Evolutionary conservation across 73 alveolate species (phyloP), one percentile per base, ranked within the genome.

Genomic region (Tetrahymena malaccensis): DNA sequence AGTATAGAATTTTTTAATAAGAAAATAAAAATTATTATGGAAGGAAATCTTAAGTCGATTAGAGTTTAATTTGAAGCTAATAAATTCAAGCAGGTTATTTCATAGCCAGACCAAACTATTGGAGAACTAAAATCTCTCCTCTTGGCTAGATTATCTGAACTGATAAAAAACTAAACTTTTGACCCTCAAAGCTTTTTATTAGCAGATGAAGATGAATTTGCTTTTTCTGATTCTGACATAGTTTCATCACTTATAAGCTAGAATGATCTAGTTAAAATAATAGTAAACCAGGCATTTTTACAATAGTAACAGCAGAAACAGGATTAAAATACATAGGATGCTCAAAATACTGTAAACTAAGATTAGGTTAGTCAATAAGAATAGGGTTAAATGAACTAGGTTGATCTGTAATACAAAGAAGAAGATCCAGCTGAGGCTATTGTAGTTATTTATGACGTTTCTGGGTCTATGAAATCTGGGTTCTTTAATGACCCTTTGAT

Each of bases 361-460:
- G 83, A 50, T 50, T 31, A 50, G 16, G 10, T 50, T 3, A 50
- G 7, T 15, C 27, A 50, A 50, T 27, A 50, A 31, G 5, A 50
- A 15, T 3, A 21, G 3, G 27, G 27, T 21, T 15, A 70, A 31
- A 4, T 33, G 5, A 70, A 70, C 3, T n/a, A 31, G 37, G 37
- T 70, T 11, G 37, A 70, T 0, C 25, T 70, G 25, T 70, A 70
- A 70, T 70, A 70, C 35, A 70, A 70, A n/a, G 89, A 70, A 95
- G 93, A 43, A 85, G 97, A 85, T 57, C 98, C 98, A 43, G 97
- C 84, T 12, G 98, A 96, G 57, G 97, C 97, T 22, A 95, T 96
- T 19, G 97, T 96, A 27, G 97, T 96, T 10, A 34, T 96, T 34
- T 96, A 94, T 96, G 98, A 96, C 57, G 85, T 85, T 10, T 57